Base-by-base conservation (phyloP, 202 grass and related monocot genomes). In the Dendrocalamus latiflorus region DNA sequence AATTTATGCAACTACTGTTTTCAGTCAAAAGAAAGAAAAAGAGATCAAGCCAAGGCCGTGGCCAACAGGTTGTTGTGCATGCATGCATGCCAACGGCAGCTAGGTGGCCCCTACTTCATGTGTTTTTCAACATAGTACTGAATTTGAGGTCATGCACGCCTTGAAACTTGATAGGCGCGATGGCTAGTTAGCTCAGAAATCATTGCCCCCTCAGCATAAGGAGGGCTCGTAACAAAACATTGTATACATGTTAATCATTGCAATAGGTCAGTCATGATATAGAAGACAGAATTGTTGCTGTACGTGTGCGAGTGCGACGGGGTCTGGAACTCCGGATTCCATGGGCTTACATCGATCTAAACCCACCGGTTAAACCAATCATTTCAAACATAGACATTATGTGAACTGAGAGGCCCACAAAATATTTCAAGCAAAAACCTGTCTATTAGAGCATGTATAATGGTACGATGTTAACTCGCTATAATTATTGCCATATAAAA, bases 61-160 rank as follows among this genome's bases (percentile, higher is more conserved):
- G 51, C 70, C 51, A 81, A 81, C 70, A 58, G 30, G 62, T 64
- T 39, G n/a, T 20, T 54, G 65, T 44, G 30, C 66, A 81, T 64
- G 72, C 78, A 83, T 73, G 78, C 73, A 86, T 66, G 63, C 64
- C 25, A 64, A 66, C 56, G 57, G 10, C 20, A 50, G 56, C 62
- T 62, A 18, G 13, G 79, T 72, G 65, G 34, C 21, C 72, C 81
- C 63, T 75, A 56, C 77, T 58, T 39, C 72, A 25, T 67, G 78
- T 77, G 41, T 65, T 56, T 85, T 85, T 86, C 78, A 86, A 62
- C 59, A 73, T 6, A 22, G 49, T 86, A 73, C 88, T 86, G 83
- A 82, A 78, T 82, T 78, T 73, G 66, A 86, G 74, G 79, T 65
- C 60, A 71, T 74, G 59, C 73, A 83, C 78, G 88, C 68, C 66